These are phyloP conservation scores for Diaporthe sp. DNA, from an alignment of 2,329 filamentous ascomycete species.

Conservation along the genomic window DNA sequence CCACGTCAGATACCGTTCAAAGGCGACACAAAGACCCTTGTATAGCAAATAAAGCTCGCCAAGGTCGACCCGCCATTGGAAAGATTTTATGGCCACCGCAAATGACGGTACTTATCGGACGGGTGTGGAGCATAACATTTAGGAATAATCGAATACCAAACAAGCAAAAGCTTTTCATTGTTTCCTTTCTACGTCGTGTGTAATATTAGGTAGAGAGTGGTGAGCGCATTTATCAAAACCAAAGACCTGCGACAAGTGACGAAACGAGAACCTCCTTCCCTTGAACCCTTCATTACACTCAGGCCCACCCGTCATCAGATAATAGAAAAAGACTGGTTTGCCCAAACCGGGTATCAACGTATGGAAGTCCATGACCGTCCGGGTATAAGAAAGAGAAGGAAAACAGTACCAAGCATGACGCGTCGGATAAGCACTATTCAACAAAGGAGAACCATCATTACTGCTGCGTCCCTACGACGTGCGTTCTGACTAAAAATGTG, in stretches of 20 bases:
- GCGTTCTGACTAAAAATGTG: not conserved
- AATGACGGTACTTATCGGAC: not conserved
- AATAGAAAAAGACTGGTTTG: constrained; percentile 29
- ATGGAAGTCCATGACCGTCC: constrained; percentile 17
- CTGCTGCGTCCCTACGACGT: not conserved
- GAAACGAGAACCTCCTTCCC: not conserved
- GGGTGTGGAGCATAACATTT: too few species aligned
- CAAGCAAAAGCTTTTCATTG: not conserved
- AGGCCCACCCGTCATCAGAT: not conserved
- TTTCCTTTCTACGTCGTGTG: not conserved
- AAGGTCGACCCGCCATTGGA: too few species aligned
- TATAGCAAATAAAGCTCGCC: too few species aligned
- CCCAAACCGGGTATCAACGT: constrained; percentile 38
- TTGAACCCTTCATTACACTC: constrained; percentile 6
- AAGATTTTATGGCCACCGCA: not conserved
- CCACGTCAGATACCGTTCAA: too few species aligned
- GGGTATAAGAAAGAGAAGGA: constrained; percentile 37
- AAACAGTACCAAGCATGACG: constrained; percentile 13
- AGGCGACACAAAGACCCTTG: too few species aligned
- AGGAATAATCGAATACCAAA: not conserved
- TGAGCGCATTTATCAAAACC: not conserved
- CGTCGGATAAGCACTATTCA: not conserved
- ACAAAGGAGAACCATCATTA: constrained; percentile 22
- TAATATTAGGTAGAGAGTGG: not conserved
- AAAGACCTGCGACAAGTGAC: not conserved